phyloP scores from a whole-genome alignment of 306 rosid species.

The Astragalus membranaceus region DNA sequence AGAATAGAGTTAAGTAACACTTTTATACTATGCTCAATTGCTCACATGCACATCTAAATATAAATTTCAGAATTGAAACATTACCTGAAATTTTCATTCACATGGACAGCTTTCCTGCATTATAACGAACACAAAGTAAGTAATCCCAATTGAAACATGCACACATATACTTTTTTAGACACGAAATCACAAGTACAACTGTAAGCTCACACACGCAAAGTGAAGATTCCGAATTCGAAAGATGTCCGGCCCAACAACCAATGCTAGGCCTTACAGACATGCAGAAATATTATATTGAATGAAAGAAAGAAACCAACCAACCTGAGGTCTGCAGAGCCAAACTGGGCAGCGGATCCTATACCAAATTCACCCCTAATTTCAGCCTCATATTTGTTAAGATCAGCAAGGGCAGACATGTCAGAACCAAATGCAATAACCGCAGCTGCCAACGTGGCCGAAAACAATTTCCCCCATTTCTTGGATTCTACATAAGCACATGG shows the following conservation, averaged over 20 bases:
- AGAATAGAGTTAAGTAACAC: neutral
- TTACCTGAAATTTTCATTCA: conserved; percentile 92
- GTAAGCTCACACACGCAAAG: too few species aligned
- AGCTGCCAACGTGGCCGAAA: conserved; percentile 57
- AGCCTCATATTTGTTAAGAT: conserved; percentile 84
- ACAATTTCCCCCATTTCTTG: conserved; percentile 45
- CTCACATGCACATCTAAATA: neutral
- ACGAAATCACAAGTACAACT: too few species aligned
- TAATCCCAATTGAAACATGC: neutral
- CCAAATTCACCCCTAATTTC: conserved; percentile 83
- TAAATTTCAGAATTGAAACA: neutral
- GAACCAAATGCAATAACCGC: conserved; percentile 54
- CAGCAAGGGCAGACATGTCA: conserved; percentile 76
- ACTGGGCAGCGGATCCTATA: conserved; percentile 91
- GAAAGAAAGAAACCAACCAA: neutral
- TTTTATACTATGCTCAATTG: neutral
- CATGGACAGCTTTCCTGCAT: conserved; percentile 78
- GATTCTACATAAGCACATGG: conserved; percentile 26
- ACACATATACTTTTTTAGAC: too few species aligned
- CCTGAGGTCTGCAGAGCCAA: conserved; percentile 93
- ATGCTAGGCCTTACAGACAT: neutral
- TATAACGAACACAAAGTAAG: neutral
- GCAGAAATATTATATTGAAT: neutral
- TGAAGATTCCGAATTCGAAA: too few species aligned
- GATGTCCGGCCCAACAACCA: too few species aligned